Evolutionary conservation across 2,329 filamentous ascomycete genomes (phyloP), one percentile per base, ranked within the genome.

Genomic region (Venturia carpophila): DNA sequence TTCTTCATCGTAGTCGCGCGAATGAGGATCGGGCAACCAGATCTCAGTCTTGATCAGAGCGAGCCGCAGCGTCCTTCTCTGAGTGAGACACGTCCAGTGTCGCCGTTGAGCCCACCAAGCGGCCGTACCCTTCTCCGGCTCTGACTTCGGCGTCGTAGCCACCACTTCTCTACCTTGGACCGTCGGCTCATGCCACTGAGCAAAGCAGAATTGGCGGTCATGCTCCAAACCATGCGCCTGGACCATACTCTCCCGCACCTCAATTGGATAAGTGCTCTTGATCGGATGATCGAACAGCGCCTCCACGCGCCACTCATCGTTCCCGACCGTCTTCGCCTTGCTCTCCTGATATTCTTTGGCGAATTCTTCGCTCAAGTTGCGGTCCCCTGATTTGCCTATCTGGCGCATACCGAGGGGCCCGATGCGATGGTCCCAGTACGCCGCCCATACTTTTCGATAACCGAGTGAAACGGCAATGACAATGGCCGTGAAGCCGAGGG

Each of bases 131-230:
- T 47, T 65, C 24, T 61, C 41, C 15, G 64, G 56, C 27, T 37
- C 34, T 45, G 21, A 17, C 7, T 43, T 41, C 13, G 41, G 13
- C 19, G 3, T 21, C 11, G 9, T 13, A 7, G 5, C 43, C 5
- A 61, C 17, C 27, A 42, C 49, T 41, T 34, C 21, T 17, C 62
- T 41, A 21, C 17, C 62, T 34, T 21, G 79, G 77, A n/a, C n/a
- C 63, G 60, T 58, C 73, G 70, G 42, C 75, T 75, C 43, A 78
- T 73, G 49, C 80, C 60, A 74, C 74, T 92, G 88, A 1, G 89
- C 91, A 73, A 97, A 90, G 60, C 86, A 88, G 78, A 92, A 96
- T 69, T 93, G 84, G 6, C 91, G 85, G 75, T 97, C 92, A 74
- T 88, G 89, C 73, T 88, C 83, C 65, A 96, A 64, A 1, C 92